Percentiles rank a stretch among this genome's conserved stretches.
Conservation (phyloP, 768 basidiomycete species). For the Hygrocybe punicea region DNA sequence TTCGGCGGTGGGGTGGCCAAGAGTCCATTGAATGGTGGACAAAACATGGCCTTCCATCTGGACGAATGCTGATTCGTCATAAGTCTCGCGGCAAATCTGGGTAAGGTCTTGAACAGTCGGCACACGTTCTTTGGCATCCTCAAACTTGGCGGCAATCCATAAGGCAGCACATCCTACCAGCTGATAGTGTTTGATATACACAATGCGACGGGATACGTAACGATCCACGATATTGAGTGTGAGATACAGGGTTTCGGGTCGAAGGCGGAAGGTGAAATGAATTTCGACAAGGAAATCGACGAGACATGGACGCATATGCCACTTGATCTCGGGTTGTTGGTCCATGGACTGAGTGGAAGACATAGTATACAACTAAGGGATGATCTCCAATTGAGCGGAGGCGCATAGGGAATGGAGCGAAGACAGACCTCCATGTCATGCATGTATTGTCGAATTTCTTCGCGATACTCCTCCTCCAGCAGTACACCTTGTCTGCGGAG, state of each 20-base stretch:
- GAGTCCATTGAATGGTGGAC: constrained; percentile 91
- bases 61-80: constrained; percentile 95
- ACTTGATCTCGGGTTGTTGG: constrained; percentile 96
- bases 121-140: constrained; percentile 97
- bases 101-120: constrained; percentile 93
- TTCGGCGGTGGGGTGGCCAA: constrained; percentile 97
- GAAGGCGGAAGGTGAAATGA: constrained; percentile 94
- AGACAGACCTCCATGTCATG: constrained; percentile 93
- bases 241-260: constrained; percentile 97
- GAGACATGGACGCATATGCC: constrained; percentile 99
- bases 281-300: constrained; percentile 99
- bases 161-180: constrained; percentile 97
- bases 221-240: constrained; percentile 99
- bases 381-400: constrained; percentile 10
- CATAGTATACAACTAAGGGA: constrained; percentile 71
- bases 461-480: constrained; percentile 92
- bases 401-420: background rate
- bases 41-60: constrained; percentile 99
- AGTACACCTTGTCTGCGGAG: constrained; percentile 70
- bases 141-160: constrained; percentile 99
- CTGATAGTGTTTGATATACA: constrained; percentile 99
- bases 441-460: constrained; percentile 93
- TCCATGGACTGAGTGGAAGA: constrained; percentile 96
- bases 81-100: constrained; percentile 93
- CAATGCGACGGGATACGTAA: constrained; percentile 96